Evolutionary conservation across 106 monocot species (phyloP), one percentile per base, ranked within the genome.

Genomic region (Platanthera guangdongensis): DNA sequence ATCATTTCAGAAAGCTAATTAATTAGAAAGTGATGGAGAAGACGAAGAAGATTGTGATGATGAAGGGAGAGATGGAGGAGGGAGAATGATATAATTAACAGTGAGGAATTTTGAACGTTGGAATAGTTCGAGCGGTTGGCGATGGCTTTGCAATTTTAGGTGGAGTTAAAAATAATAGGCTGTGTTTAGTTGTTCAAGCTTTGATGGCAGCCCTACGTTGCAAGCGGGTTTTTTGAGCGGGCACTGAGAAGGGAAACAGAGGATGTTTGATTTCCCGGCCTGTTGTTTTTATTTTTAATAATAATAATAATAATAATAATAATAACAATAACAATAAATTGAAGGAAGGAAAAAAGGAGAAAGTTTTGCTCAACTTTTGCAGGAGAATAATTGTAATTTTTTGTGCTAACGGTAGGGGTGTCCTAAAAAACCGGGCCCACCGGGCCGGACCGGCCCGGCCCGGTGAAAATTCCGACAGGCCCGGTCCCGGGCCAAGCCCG

Each of bases 1-100:
- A 75, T 82, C 25, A 82, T 67, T 25, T 63, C 28, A 51, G 64
- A 47, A 1, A 50, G 51, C 39, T 18, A 48, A 11, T 65, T 10
- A 47, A 57, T 46, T 18, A 47, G 46, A 2, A 30, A 25, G 15
- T 1, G 71, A 47, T 19, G 18, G 8, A 71, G 46, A 21, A 71
- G 57, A 47, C 7, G 19, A 28, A 39, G 28, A 65, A 50, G 50
- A 39, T 39, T 39, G 3, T 39, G 72, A 19, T 11, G 68, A 54
- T 14, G 55, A 55, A 14, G 55, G 13, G 13, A 12, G 16, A 54
- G 55, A 55, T 4, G 13, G 11, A 11, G 12, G 55, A 55, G 16
- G 11, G 55, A 55, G 55, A 55, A 55, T 12, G 11, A 55, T 12
- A 55, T 12, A 16, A 55, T 13, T 12, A 12, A 12, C 55, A 55